Percentiles rank a stretch among this genome's conserved stretches.
phyloP scores from a whole-genome alignment of 164 flowering plant species.

The Annona cherimola region DNA sequence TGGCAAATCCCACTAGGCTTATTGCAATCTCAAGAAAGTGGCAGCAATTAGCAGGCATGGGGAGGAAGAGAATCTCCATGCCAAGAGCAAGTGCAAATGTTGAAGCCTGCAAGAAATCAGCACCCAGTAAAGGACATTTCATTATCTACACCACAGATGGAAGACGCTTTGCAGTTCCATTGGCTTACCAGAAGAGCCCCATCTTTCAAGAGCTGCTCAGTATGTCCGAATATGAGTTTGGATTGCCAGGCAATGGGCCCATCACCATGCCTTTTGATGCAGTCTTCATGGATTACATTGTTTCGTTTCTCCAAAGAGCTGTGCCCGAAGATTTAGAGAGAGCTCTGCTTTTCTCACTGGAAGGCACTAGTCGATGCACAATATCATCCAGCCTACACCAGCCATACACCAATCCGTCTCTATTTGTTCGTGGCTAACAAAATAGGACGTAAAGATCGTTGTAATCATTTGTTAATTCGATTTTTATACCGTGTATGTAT shows the following conservation, averaged over 20 bases:
- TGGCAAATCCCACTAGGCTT: slow-evolving; percentile 5
- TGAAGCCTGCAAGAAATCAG: not conserved
- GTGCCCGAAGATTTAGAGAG: slow-evolving; percentile 15
- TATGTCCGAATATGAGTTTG: slow-evolving; percentile 40
- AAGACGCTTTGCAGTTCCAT: slow-evolving; percentile 30
- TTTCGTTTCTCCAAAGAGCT: slow-evolving; percentile 19
- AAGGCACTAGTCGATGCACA: not conserved
- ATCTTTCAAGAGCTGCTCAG: slow-evolving; percentile 32
- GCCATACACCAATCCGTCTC: not conserved
- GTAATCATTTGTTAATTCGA: no score
- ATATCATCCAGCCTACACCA: not conserved
- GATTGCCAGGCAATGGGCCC: slow-evolving; percentile 26
- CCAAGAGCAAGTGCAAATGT: not conserved
- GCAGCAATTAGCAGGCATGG: slow-evolving; percentile 8
- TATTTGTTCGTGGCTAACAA: not conserved
- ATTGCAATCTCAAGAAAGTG: slow-evolving; percentile 2
- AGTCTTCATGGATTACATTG: slow-evolving; percentile 25
- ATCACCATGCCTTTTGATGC: slow-evolving; percentile 32
- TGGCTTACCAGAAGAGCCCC: slow-evolving; percentile 30
- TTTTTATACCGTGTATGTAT: no score
- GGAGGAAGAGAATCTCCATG: slow-evolving; percentile 16
- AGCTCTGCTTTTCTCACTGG: slow-evolving; percentile 9
- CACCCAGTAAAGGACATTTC: slow-evolving; percentile 19
- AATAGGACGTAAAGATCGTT: not conserved
- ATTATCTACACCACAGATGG: slow-evolving; percentile 34